These are phyloP conservation scores for Ophiostoma sp. DNA, from an alignment of 2,329 filamentous ascomycete genomes.

Conservation along the genomic window DNA sequence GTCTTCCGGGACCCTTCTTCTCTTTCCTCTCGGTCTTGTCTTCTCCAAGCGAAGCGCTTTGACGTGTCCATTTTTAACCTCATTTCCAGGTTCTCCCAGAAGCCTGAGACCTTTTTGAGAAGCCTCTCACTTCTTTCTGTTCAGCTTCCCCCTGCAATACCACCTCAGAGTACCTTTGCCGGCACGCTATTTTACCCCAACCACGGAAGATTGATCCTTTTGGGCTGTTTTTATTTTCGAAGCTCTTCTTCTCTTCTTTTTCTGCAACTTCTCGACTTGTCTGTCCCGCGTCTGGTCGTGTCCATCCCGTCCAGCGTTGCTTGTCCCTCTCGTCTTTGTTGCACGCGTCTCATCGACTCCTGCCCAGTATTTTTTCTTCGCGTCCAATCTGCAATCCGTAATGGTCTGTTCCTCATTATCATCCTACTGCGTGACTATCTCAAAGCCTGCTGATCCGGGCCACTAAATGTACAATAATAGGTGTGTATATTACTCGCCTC, in stretches of 20 bases:
- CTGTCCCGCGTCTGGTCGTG: background rate
- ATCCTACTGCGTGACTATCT: too few species aligned
- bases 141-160: background rate
- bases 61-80: slow-evolving; percentile 9
- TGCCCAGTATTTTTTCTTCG: too few species aligned
- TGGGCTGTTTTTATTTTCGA: background rate
- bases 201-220: slow-evolving; percentile 12
- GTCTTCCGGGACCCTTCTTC: background rate
- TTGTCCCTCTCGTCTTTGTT: background rate
- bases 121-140: background rate
- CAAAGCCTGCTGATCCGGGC: too few species aligned
- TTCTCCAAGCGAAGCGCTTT: background rate
- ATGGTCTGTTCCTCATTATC: too few species aligned
- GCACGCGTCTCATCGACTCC: background rate
- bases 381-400: background rate
- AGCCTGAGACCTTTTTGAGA: too few species aligned
- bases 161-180: background rate
- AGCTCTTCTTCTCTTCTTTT: background rate
- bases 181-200: slow-evolving; percentile 10
- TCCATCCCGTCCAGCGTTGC: background rate
- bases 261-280: background rate
- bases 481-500: too few species aligned
- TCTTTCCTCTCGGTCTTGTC: background rate
- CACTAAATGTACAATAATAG: too few species aligned
- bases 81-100: background rate